Percentiles rank a stretch among this genome's conserved stretches.
phyloP scores from a whole-genome alignment of 169 alveolate genomes.

The Plasmodium sp. region DNA sequence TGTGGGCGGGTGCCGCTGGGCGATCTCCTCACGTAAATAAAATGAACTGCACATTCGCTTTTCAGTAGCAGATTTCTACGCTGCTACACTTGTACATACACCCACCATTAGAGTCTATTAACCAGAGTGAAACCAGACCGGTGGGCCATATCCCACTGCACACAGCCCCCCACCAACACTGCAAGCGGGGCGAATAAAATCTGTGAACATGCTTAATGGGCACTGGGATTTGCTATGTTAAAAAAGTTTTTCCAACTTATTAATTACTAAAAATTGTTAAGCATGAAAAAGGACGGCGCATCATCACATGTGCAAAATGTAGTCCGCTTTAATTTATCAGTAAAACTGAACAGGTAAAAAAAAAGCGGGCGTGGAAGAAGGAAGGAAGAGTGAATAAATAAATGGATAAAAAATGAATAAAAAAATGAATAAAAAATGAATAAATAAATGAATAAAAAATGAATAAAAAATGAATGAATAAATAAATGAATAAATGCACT shows the following conservation, averaged over 20 bases:
- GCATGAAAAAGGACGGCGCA: not conserved
- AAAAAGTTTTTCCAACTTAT: no score
- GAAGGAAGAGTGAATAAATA: not conserved
- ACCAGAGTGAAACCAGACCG: no score
- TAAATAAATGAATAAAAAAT: no score
- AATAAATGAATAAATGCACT: not conserved
- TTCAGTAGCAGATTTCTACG: not conserved
- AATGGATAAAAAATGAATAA: no score
- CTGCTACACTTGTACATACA: not conserved
- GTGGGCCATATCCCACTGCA: no score
- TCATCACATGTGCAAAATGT: not conserved
- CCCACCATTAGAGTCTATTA: not conserved
- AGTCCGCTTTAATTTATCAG: not conserved
- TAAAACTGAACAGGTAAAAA: not conserved
- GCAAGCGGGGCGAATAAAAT: not conserved
- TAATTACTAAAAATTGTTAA: not conserved
- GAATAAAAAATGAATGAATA: no score
- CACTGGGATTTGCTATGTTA: no score
- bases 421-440: no score
- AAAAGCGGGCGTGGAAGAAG: not conserved
- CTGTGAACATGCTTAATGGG: not conserved
- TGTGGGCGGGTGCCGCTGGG: not conserved
- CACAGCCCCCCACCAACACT: no score
- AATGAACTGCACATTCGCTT: not conserved
- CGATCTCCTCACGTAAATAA: not conserved